Evolutionary conservation across 345 rosid genomes (phyloP), one percentile per base, ranked within the genome.

Genomic region (Arabidopsis arenosa): DNA sequence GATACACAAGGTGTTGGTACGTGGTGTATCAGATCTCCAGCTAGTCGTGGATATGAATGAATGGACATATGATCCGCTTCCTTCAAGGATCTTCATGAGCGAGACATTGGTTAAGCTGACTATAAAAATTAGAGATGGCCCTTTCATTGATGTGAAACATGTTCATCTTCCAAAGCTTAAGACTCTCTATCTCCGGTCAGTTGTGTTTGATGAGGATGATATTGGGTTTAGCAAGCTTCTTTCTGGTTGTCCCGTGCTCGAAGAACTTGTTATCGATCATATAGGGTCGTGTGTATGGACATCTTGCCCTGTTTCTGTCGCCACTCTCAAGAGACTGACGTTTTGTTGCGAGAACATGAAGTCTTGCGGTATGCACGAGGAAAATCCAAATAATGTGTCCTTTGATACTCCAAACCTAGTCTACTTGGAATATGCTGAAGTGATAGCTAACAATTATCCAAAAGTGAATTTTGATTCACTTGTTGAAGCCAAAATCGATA

Each of bases 81-180:
- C 60, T 59, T 2, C 12, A 35, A n/a, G 3, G 67, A 4, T 60
- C 48, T 60, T 72, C 40, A 36, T 37, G 30, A 60, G 51, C 40
- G 2, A 49, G 60, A 60, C 68, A 23, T 18, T 72, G 4, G 75
- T 72, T 48, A 72, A 6, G 40, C 18, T 72, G 39, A 23, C 15
- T 26, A 3, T 71, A 9, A 0, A 18, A 0, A 4, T 11, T 18
- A 40, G 59, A 55, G 1, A 5, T 12, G 47, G 37, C 2, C 8
- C 51, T 33, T 4, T 0, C 15, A 21, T 48, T 48, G 28, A 59
- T 3, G 45, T 70, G 30, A 44, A 21, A 51, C 13, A 48, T 14
- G 40, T 35, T 6, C 14, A n/a, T 55, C 75, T 71, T 59, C 75
- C 60, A 49, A 72, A 72, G 68, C 68, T 72, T 14, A 72, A 61